phyloP scores from a whole-genome alignment of 768 basidiomycete species.

The Mycena crocata region DNA sequence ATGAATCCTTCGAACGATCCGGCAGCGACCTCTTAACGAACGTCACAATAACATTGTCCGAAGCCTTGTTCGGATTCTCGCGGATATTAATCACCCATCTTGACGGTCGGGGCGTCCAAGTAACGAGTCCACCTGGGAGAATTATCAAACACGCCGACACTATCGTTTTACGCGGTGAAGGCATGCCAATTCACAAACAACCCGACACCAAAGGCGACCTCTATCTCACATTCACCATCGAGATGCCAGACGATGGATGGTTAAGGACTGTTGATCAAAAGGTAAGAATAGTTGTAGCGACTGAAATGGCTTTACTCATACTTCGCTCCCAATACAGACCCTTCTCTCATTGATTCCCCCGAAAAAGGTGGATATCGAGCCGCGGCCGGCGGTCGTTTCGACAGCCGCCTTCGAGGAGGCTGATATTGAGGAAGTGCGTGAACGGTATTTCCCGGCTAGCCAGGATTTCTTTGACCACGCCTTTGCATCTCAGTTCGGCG shows the following conservation, averaged over 20 bases:
- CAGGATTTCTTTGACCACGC: slow-evolving; percentile 83
- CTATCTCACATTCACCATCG: slow-evolving; percentile 84
- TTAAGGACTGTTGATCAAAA: slow-evolving; percentile 69
- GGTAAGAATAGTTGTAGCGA: slow-evolving; percentile 48
- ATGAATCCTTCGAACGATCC: slow-evolving; percentile 86
- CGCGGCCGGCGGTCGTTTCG: slow-evolving; percentile 77
- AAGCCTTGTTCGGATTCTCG: slow-evolving; percentile 95
- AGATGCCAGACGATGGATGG: slow-evolving; percentile 91
- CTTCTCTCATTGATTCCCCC: slow-evolving; percentile 78
- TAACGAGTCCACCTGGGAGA: slow-evolving; percentile 79
- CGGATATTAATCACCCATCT: slow-evolving; percentile 91
- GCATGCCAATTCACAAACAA: slow-evolving; percentile 85
- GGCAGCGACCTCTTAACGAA: slow-evolving; percentile 84
- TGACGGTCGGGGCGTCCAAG: slow-evolving; percentile 90
- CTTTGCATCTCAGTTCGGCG: slow-evolving; percentile 79
- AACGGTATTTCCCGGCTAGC: slow-evolving; percentile 78
- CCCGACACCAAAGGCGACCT: slow-evolving; percentile 82
- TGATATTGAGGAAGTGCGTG: slow-evolving; percentile 87
- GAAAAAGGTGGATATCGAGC: slow-evolving; percentile 79
- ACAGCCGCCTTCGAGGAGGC: slow-evolving; percentile 79
- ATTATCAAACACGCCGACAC: slow-evolving; percentile 81
- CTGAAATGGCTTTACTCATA: slow-evolving; percentile 8
- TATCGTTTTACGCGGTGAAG: slow-evolving; percentile 84
- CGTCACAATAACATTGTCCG: slow-evolving; percentile 90
- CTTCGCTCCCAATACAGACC: slow-evolving; percentile 54